Percentiles rank a stretch among this genome's conserved stretches.
These are phyloP conservation scores for Chrysanthemum seticuspe DNA, from an alignment of 129 eudicot genomes.

Conservation along the genomic window DNA sequence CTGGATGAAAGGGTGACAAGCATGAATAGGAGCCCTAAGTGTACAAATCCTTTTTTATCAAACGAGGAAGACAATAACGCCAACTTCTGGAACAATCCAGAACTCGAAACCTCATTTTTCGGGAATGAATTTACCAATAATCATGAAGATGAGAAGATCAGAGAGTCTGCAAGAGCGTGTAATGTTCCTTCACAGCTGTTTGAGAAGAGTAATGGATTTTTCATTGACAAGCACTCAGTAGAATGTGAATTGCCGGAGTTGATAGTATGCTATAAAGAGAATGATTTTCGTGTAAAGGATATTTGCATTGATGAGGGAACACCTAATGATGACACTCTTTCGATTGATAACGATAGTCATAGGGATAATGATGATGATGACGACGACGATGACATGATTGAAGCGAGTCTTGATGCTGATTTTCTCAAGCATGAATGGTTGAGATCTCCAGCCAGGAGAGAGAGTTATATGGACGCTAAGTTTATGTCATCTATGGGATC, in stretches of 20 bases:
- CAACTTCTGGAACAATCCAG: constrained; percentile 32
- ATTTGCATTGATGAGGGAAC: constrained; percentile 61
- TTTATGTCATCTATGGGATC: not conserved
- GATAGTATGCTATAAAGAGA: constrained; percentile 67
- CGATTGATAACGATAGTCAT: constrained; percentile 21
- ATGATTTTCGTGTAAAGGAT: constrained; percentile 49
- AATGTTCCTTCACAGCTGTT: constrained; percentile 23
- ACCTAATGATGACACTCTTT: constrained; percentile 34
- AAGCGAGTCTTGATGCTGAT: constrained; percentile 30
- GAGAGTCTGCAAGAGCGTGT: constrained; percentile 22
- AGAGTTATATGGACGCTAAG: constrained; percentile 11
- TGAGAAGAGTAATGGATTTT: constrained; percentile 32
- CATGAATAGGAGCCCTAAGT: constrained; percentile 33
- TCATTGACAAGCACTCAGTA: constrained; percentile 45
- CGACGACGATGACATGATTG: constrained; percentile 26
- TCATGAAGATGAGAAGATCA: constrained; percentile 23
- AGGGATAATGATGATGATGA: constrained; percentile 16
- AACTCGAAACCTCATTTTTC: constrained; percentile 31
- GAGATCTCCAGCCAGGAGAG: constrained; percentile 32
- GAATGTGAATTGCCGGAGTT: constrained; percentile 67
- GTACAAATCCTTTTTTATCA: constrained; percentile 35
- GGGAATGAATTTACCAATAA: constrained; percentile 24
- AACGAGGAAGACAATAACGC: constrained; percentile 25
- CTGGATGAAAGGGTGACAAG: constrained; percentile 12
- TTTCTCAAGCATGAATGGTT: constrained; percentile 28